Evolutionary conservation across 345 rosid species (phyloP).

Genomic region (Euphorbia tirucalli): DNA sequence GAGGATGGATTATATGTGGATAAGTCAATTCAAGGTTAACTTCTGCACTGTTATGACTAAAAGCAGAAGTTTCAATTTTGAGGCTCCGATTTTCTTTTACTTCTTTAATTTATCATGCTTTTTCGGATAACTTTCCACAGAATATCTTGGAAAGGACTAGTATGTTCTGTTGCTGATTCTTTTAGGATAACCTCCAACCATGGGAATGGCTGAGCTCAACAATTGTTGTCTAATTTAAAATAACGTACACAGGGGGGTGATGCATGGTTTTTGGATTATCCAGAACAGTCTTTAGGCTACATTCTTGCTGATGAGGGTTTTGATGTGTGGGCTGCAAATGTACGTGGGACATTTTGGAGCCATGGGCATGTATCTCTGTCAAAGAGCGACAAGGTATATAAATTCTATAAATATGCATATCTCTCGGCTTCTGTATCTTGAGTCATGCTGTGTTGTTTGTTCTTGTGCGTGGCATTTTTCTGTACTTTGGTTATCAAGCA

Average conservation of each 20-base stretch:
- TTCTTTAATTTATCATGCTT: not conserved
- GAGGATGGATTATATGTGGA: not conserved
- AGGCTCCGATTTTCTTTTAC: not conserved
- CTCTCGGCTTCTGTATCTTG: not conserved
- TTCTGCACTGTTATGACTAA: too few species aligned
- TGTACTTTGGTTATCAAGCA: constrained; percentile 7
- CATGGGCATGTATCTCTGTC: constrained; percentile 74
- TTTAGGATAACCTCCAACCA: not conserved
- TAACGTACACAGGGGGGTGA: constrained; percentile 64
- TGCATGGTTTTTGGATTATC: constrained; percentile 70
- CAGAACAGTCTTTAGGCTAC: constrained; percentile 70
- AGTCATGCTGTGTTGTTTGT: constrained; percentile 11
- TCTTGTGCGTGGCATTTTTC: not conserved
- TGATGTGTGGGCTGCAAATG: constrained; percentile 93
- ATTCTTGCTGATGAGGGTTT: constrained; percentile 86
- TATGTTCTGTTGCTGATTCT: too few species aligned
- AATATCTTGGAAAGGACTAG: too few species aligned
- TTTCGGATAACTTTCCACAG: too few species aligned
- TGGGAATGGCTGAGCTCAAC: not conserved
- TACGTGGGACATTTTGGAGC: constrained; percentile 90
- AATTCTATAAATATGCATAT: not conserved
- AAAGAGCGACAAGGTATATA: constrained; percentile 61
- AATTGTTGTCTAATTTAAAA: constrained; percentile 2
- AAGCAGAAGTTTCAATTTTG: too few species aligned
- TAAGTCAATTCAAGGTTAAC: not conserved